phyloP scores from a whole-genome alignment of 352 stramenopile genomes.

The Pythium phragmiticola region DNA sequence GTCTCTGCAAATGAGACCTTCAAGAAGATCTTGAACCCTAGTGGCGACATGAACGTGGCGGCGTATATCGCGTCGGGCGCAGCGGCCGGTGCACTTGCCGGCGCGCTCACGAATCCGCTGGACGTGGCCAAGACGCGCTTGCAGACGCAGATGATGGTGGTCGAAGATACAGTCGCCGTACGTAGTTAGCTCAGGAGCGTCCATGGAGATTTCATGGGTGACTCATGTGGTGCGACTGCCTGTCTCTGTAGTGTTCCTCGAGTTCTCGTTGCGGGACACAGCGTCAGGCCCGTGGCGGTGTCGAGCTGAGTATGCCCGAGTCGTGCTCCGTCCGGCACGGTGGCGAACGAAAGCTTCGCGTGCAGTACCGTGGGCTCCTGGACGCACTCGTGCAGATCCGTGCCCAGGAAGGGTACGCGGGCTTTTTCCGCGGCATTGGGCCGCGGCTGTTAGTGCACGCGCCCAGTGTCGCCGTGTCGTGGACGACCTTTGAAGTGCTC shows the following conservation, averaged over 20 bases:
- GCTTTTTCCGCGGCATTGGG: constrained; percentile 95
- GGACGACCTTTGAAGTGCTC: constrained; percentile 98
- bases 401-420: constrained; percentile 90
- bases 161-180: constrained; percentile 64
- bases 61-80: constrained; percentile 93
- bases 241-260: constrained; percentile 61
- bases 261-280: constrained; percentile 62
- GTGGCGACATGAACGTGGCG: constrained; percentile 80
- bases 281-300: constrained; percentile 59
- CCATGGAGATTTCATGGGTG: background rate
- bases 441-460: constrained; percentile 95
- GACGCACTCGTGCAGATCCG: constrained; percentile 88
- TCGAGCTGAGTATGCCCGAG: constrained; percentile 58
- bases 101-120: constrained; percentile 94
- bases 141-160: constrained; percentile 91
- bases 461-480: constrained; percentile 97
- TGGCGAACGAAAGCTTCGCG: constrained; percentile 48
- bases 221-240: constrained; percentile 16
- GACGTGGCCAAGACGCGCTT: constrained; percentile 98
- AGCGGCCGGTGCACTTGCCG: constrained; percentile 90
- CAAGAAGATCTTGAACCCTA: constrained; percentile 93
- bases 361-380: constrained; percentile 73
- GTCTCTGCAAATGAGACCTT: constrained; percentile 97
- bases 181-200: constrained; percentile 25
- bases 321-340: constrained; percentile 57